These are phyloP conservation scores for Corniculantispora saksenae DNA, from an alignment of 2,329 filamentous ascomycete species.

Conservation along the genomic window DNA sequence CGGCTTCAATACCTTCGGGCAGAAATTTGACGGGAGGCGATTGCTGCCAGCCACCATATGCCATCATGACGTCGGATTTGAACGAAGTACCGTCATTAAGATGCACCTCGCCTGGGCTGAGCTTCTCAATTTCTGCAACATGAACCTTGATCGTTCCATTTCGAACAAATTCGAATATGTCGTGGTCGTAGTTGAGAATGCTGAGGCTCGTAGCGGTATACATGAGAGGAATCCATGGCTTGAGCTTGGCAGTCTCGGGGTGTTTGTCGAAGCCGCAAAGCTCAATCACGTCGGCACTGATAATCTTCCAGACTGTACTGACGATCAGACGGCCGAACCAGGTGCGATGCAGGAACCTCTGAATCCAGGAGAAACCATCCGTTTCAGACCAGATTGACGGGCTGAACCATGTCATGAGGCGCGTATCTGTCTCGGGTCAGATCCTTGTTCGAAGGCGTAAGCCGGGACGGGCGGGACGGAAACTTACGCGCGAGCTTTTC, in stretches of 20 bases:
- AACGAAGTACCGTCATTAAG: constrained; percentile 51
- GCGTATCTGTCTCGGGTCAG: constrained; percentile 45
- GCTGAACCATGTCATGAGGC: constrained; percentile 71
- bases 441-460: background rate
- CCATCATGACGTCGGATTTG: constrained; percentile 53
- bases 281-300: constrained; percentile 56
- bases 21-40: constrained; percentile 54
- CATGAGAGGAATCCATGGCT: constrained; percentile 52
- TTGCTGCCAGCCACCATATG: constrained; percentile 61
- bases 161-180: constrained; percentile 58
- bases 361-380: constrained; percentile 58
- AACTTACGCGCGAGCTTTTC: constrained; percentile 63
- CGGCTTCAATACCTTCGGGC: constrained; percentile 45
- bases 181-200: constrained; percentile 60
- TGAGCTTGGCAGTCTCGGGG: constrained; percentile 54
- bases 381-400: constrained; percentile 71
- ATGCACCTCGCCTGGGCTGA: constrained; percentile 48
- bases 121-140: constrained; percentile 50
- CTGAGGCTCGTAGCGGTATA: constrained; percentile 57
- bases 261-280: constrained; percentile 57
- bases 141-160: constrained; percentile 54
- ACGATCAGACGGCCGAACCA: constrained; percentile 57
- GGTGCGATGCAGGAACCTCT: constrained; percentile 59
- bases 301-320: constrained; percentile 57
- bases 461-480: constrained; percentile 46